Evolutionary conservation across 129 eudicot species (phyloP), one percentile per base, ranked within the genome.

Genomic region (Helianthus tuberosus): DNA sequence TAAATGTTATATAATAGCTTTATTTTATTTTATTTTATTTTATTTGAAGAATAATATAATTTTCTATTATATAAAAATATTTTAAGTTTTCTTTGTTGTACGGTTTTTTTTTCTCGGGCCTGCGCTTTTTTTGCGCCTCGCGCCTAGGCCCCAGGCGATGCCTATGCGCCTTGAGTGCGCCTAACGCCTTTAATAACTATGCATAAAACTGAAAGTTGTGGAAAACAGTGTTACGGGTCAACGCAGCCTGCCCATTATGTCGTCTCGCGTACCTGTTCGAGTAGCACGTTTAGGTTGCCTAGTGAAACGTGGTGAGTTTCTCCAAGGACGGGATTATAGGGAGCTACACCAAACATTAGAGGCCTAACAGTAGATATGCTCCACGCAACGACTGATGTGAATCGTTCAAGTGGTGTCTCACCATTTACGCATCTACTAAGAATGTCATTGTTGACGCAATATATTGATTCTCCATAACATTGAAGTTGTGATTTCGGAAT

Each of bases 281-380:
- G 76, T 3, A 93, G 86, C 50, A 93, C 98, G 58, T 93, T 93
- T 36, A 93, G 83, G 68, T 82, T 76, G 52, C 89, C 96, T 35
- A 77, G 69, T 3, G 98, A 89, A 51, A 77, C 96, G 76, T 90
- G 98, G 71, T 93, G 98, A 67, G 97, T 93, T 75, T 93, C 98
- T 17, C 98, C 98, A 69, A 93, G 97, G 55, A 93, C 36, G 51
- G 98, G 92, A 75, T 93, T 93, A 57, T 84, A 90, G 11, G 98
- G 98, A 57, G 96, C 89, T 57, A 84, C 84, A 11, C 97, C 98
- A 68, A 88, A 90, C 83, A 75, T 55, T 17, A 90, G 44, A 20
- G 98, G 98, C 13, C 98, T 87, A 0, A 81, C 14, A 38, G 91
- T 83, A 17, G 98, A 90, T 64, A 93, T 79, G 86, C 88, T 86